Conservation (phyloP, 768 basidiomycete species). For the Tricholoma sp. region DNA sequence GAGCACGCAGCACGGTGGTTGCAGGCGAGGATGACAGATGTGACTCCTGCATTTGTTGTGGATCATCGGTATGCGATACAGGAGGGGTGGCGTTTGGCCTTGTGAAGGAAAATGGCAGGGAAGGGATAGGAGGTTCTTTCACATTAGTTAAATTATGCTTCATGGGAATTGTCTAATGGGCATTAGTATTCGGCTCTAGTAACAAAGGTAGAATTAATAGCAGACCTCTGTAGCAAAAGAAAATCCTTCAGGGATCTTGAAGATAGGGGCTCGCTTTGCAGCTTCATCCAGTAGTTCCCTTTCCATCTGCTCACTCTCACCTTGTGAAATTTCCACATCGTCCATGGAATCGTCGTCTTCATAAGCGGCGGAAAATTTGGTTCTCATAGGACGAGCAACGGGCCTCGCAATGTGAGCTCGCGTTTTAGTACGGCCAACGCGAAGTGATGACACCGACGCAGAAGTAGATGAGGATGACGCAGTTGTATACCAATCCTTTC, state of each 20-base stretch:
- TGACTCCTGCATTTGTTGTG: conserved; percentile 3
- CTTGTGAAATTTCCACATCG: conserved; percentile 33
- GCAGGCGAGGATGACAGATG: background rate
- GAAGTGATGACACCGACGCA: conserved; percentile 46
- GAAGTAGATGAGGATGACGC: conserved; percentile 20
- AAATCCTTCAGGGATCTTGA: conserved; percentile 59
- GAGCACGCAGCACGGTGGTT: background rate
- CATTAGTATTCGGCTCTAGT: conserved; percentile 3
- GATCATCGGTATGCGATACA: conserved; percentile 11
- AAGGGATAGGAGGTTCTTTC: conserved; percentile 62
- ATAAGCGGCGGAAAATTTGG: conserved; percentile 65
- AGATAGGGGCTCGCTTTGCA: conserved; percentile 49
- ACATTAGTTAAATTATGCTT: conserved; percentile 36
- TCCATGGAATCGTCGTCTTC: conserved; percentile 46
- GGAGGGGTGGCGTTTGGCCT: conserved; percentile 20
- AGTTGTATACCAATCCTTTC: conserved; percentile 28
- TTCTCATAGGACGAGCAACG: conserved; percentile 33
- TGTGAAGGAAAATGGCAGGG: conserved; percentile 63
- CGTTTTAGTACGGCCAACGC: conserved; percentile 58
- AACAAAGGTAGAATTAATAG: conserved; percentile 9
- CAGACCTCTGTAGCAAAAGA: conserved; percentile 61
- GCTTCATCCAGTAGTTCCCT: conserved; percentile 47
- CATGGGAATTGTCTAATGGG: conserved; percentile 26
- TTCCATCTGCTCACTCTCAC: conserved; percentile 35
- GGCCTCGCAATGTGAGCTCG: conserved; percentile 63